Evolutionary conservation across 441 rosid species (phyloP).

Genomic region (Adansonia madagascariensis): DNA sequence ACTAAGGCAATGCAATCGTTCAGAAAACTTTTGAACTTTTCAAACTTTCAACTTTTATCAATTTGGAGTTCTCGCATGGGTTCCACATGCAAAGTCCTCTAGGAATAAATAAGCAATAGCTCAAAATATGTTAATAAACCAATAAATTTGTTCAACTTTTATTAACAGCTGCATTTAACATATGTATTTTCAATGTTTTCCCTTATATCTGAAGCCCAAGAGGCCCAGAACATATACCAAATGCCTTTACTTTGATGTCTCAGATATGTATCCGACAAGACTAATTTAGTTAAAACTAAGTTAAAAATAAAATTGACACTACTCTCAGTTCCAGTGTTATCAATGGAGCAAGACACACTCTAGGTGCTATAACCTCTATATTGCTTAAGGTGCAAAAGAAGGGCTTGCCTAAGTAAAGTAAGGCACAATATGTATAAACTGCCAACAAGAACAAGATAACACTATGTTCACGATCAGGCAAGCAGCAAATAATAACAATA

Average conservation of each 20-base stretch:
- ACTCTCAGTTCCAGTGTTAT: not conserved
- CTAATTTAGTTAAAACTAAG: not conserved
- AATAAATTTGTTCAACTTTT: not conserved
- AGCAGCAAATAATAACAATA: not conserved
- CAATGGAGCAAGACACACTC: not conserved
- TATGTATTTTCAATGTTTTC: not conserved
- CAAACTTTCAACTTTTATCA: not conserved
- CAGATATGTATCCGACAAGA: not conserved
- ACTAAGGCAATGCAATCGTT: not conserved
- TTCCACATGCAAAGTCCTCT: not conserved
- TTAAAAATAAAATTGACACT: not conserved
- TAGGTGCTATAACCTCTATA: not conserved
- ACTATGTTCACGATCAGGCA: not conserved
- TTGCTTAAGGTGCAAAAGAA: not conserved
- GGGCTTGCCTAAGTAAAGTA: not conserved
- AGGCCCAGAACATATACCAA: not conserved
- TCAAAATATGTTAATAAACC: not conserved
- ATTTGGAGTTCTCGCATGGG: not conserved
- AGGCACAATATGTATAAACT: not conserved
- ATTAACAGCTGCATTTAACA: slow-evolving; percentile 11
- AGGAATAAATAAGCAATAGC: not conserved
- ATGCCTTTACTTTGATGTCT: not conserved
- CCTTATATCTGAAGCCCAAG: not conserved
- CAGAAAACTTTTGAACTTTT: not conserved
- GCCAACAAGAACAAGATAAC: not conserved